Conservation (phyloP, 257 asterid species). For the Echium plantagineum region DNA sequence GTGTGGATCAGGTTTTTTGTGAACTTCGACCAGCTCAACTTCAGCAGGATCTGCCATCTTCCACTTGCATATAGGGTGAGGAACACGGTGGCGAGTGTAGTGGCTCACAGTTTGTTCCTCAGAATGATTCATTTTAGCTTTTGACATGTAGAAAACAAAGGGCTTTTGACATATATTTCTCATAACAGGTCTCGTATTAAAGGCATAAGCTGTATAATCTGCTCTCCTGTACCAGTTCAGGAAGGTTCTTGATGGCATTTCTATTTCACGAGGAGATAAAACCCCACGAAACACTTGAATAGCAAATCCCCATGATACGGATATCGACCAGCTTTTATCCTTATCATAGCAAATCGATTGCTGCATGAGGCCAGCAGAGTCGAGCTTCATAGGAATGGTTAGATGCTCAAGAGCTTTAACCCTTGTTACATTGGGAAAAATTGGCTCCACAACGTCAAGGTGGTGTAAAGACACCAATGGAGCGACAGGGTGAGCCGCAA, state of each 20-base stretch:
- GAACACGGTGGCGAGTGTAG: slow-evolving; percentile 27
- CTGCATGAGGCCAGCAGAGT: slow-evolving; percentile 71
- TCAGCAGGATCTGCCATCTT: slow-evolving; percentile 42
- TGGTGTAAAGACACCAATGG: slow-evolving; percentile 80
- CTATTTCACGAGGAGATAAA: slow-evolving; percentile 66
- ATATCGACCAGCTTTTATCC: slow-evolving; percentile 43
- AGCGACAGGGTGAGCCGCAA: slow-evolving; percentile 62
- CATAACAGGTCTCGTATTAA: slow-evolving; percentile 76
- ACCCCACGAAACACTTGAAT: slow-evolving; percentile 70
- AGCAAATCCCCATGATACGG: slow-evolving; percentile 82
- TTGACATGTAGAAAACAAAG: slow-evolving; percentile 48
- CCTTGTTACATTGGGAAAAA: slow-evolving; percentile 58
- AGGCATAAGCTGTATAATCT: slow-evolving; percentile 67
- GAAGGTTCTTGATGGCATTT: slow-evolving; percentile 85
- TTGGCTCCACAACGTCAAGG: slow-evolving; percentile 76
- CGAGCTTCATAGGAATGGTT: slow-evolving; percentile 47
- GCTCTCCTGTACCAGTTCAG: slow-evolving; percentile 81
- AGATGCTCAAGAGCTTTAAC: slow-evolving; percentile 49
- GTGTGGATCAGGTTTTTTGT: slow-evolving; percentile 53
- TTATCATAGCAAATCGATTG: slow-evolving; percentile 80
- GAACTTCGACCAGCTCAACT: slow-evolving; percentile 37
- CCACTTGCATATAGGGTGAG: slow-evolving; percentile 63
- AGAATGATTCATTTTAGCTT: slow-evolving; percentile 25
- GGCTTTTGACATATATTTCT: slow-evolving; percentile 74
- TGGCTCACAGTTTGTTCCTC: slow-evolving; percentile 34